Base-by-base conservation (phyloP, 352 stramenopile species). In the Phytophthora crassamura region DNA sequence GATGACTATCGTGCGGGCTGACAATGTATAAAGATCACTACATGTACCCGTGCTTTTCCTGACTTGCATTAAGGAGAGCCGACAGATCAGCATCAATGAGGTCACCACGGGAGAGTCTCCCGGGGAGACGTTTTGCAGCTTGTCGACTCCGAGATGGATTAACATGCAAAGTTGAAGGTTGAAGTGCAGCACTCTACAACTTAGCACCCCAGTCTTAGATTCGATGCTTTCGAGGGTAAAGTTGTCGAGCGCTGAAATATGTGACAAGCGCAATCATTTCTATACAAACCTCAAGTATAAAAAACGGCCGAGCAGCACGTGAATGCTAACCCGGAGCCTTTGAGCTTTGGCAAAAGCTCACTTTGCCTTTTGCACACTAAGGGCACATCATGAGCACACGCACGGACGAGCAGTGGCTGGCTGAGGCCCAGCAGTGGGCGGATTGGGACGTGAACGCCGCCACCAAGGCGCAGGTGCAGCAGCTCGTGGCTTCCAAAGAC, bases 391-490 rank as follows among this genome's bases (percentile, higher is more conserved):
- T 82, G 77, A 62, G 22, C 5, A 30, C 34, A 2, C 28, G 38
- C n/a, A 69, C 72, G 10, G 62, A 85, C 41, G 59, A 74, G 28
- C 69, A 84, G 53, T 91, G 75, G 76, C 61, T 94, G 56, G 42
- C 56, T 6, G 68, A 75, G 38, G 87, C 77, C 8, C 77, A 84
- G 59, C 80, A 97, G 56, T 98, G 91, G 84, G 67, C 87, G 47
- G 59, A 69, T 12, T 97, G 89, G 91, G 92, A 97, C 77, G 75
- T 96, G 53, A 96, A 96, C 69, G 64, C 60, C 33, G 77, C 67
- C 55, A 97, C 91, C 22, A 89, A 87, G 55, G 48, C 71, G 35
- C 63, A 72, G n/a, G 75, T 97, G 45, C 56, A 91, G 59, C 32
- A 62, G 45, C 75, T 97, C n/a, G 38, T 97, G 16, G 75, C 74